Conservation (phyloP, 176 grass and related monocot genomes). For the Cenchrus purpureus region DNA sequence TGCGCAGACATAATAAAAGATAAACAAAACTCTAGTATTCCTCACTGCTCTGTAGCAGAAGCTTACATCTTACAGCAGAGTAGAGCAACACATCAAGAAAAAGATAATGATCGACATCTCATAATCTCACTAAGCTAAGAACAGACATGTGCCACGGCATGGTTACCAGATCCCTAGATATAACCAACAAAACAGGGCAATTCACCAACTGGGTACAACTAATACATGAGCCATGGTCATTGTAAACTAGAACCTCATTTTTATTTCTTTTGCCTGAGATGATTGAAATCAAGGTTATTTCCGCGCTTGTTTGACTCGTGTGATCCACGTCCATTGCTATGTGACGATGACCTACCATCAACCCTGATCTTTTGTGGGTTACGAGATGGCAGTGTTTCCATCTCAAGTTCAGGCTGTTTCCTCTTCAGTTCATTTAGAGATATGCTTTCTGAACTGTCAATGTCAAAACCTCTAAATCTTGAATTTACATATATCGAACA, state of each 20-base stretch:
- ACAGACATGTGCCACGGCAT: not conserved
- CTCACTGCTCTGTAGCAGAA: not conserved
- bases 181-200: not conserved
- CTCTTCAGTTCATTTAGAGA: slow-evolving; percentile 72
- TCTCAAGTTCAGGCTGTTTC: slow-evolving; percentile 55
- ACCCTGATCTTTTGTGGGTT: slow-evolving; percentile 46
- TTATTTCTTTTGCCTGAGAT: slow-evolving; percentile 56
- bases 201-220: slow-evolving; percentile 27
- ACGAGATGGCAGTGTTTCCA: slow-evolving; percentile 48
- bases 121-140: not conserved
- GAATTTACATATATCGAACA: slow-evolving; percentile 15
- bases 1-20: not conserved
- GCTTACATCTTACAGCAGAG: slow-evolving; percentile 22
- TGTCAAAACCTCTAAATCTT: slow-evolving; percentile 39
- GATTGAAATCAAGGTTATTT: slow-evolving; percentile 69
- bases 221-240: slow-evolving; percentile 29
- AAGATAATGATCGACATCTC: not conserved
- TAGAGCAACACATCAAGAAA: not conserved
- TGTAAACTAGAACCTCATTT: slow-evolving; percentile 22
- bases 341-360: slow-evolving; percentile 46
- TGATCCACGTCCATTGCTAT: slow-evolving; percentile 52
- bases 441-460: slow-evolving; percentile 51
- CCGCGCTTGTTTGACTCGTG: slow-evolving; percentile 56
- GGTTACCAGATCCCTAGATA: slow-evolving; percentile 11
- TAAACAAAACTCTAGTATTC: not conserved